These are phyloP conservation scores for Diaporthe destruens DNA, from an alignment of 2,329 filamentous ascomycete genomes.

Conservation along the genomic window DNA sequence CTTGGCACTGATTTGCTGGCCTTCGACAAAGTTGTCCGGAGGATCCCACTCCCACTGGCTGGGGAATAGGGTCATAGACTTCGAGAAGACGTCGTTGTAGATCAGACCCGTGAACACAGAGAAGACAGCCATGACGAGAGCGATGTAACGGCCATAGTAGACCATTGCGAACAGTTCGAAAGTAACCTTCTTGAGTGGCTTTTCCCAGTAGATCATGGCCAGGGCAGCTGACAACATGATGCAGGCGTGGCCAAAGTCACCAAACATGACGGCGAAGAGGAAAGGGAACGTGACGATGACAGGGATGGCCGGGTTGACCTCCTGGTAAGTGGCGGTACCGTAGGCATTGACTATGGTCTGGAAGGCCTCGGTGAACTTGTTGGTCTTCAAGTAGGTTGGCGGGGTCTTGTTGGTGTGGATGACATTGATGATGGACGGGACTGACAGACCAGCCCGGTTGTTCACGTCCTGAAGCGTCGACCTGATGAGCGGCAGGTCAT, in stretches of 20 bases:
- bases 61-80: conserved; percentile 87
- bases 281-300: conserved; percentile 99
- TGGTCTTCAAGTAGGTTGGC: conserved; percentile 96
- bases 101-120: conserved; percentile 97
- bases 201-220: conserved; percentile 98
- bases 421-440: conserved; percentile 98
- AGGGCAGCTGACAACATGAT: conserved; percentile 87
- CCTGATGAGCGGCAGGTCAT: conserved; percentile 89
- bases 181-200: conserved; percentile 87
- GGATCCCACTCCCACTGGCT: conserved; percentile 88
- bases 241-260: conserved; percentile 92
- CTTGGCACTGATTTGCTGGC: conserved; percentile 73
- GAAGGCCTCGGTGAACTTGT: conserved; percentile 98
- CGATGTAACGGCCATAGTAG: conserved; percentile 98
- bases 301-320: conserved; percentile 95
- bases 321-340: conserved; percentile 95
- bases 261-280: conserved; percentile 99
- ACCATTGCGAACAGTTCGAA: conserved; percentile 99
- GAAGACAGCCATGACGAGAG: conserved; percentile 97
- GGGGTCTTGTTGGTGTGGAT: conserved; percentile 97
- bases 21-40: conserved; percentile 75
- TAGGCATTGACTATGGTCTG: conserved; percentile 99
- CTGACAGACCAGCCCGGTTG: conserved; percentile 93
- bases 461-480: conserved; percentile 97
- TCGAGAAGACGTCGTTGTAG: conserved; percentile 98